Evolutionary conservation across 306 rosid genomes (phyloP).

Genomic region (Quercus engelmannii): DNA sequence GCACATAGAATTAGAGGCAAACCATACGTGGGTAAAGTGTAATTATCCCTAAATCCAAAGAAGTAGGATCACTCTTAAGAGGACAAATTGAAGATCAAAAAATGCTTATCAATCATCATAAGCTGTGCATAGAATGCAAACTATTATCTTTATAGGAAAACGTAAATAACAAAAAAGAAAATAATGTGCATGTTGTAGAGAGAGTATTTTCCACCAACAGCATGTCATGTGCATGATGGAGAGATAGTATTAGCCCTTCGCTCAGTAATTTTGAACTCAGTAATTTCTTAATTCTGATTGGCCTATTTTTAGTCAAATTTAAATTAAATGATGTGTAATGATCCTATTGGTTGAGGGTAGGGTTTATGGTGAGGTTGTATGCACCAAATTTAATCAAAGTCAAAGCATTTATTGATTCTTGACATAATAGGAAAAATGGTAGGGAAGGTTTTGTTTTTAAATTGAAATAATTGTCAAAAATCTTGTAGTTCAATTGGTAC

Average conservation of each 20-base stretch:
- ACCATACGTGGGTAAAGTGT: too few species aligned
- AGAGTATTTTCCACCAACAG: slow-evolving; percentile 54
- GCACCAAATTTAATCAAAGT: too few species aligned
- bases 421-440: neutral
- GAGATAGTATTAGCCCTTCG: slow-evolving; percentile 90
- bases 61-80: neutral
- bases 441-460: neutral
- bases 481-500: too few species aligned
- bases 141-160: neutral
- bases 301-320: too few species aligned
- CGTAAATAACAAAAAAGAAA: slow-evolving; percentile 2
- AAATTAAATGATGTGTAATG: too few species aligned
- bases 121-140: neutral
- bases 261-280: slow-evolving; percentile 83
- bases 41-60: too few species aligned
- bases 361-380: too few species aligned
- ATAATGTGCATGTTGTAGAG: neutral
- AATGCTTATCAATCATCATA: neutral
- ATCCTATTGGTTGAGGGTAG: too few species aligned
- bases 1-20: too few species aligned
- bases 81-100: neutral
- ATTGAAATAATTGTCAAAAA: too few species aligned
- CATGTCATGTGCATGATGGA: slow-evolving; percentile 82
- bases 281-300: slow-evolving; percentile 6
- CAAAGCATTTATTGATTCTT: too few species aligned